Evolutionary conservation across 2,329 filamentous ascomycete genomes (phyloP), one percentile per base, ranked within the genome.

Genomic region (Lachnellula subtilissima): DNA sequence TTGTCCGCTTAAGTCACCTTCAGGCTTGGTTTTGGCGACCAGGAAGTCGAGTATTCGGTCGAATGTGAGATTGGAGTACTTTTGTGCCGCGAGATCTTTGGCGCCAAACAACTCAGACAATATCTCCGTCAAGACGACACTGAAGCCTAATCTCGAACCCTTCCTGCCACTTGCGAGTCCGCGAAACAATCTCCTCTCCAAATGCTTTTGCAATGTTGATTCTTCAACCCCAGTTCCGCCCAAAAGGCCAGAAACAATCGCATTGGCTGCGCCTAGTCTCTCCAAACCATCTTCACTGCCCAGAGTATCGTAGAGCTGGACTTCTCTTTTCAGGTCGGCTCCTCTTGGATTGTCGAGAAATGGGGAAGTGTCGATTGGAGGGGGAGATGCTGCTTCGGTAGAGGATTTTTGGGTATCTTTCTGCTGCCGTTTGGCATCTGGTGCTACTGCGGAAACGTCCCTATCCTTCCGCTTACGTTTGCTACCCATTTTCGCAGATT

Each of bases 111-210:
- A 73, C 66, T 93, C 84, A 4, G 82, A 79, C 46, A 96, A 70
- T 8, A 95, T 75, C 72, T 97, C 92, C 0, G 91, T 88, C 63
- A 97, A 75, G 0, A 93, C 93, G 54, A 97, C 79, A 53, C 91
- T 96, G 71, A 96, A 97, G 3, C 94, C 94, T 50, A 94, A 76
- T 25, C 94, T 82, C 17, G 93, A 91, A 12, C 89, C 90, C 74
- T 96, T 96, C 55, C 91, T 86, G 53, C 91, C 87, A 70, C 91
- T 97, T 59, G 92, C 91, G 17, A 97, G 83, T 42, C 94, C 94
- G 53, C 89, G 85, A 70, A 97, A 90, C 39, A 99, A 77, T 25
- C 88, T 81, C 68, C 82, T 82, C 61, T 84, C 81, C 32, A 87
- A 73, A 64, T 87, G 84, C 56, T 82, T 75, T 62, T 78, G 71